Conservation (phyloP, 1,284 basidiomycete species). For the Malassezia vespertilionis region DNA sequence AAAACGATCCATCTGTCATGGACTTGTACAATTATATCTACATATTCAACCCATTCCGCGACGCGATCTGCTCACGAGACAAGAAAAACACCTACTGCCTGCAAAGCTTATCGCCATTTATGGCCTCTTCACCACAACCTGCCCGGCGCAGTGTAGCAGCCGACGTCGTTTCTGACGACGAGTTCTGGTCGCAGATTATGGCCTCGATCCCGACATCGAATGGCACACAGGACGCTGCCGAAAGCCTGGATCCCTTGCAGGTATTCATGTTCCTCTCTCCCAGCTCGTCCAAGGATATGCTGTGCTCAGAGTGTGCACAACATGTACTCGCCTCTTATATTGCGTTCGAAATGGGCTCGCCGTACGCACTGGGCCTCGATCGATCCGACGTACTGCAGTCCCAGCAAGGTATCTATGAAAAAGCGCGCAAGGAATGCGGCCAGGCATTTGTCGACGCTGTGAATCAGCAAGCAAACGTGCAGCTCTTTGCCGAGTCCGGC, state of each 20-base stretch:
- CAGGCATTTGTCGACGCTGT: constrained; percentile 15
- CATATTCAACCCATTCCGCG: constrained; percentile 17
- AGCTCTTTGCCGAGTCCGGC: constrained; percentile 5
- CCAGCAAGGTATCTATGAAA: constrained; percentile 20
- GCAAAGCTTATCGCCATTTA: not conserved
- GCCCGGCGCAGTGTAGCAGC: not conserved
- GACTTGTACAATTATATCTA: constrained; percentile 17
- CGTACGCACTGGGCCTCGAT: constrained; percentile 24
- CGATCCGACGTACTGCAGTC: constrained; percentile 18
- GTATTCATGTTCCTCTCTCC: constrained; percentile 27
- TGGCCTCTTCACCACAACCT: not conserved
- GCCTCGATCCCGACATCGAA: not conserved
- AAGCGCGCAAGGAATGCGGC: constrained; percentile 18
- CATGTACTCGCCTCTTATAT: constrained; percentile 26
- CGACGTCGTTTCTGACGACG: constrained; percentile 6
- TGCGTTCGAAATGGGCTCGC: constrained; percentile 23
- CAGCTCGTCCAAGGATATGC: constrained; percentile 6
- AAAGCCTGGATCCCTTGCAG: constrained; percentile 1
- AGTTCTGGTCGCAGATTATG: constrained; percentile 6
- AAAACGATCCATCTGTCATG: not conserved
- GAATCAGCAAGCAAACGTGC: constrained; percentile 6
- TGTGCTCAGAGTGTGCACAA: constrained; percentile 22
- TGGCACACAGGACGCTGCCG: not conserved
- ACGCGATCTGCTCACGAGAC: constrained; percentile 14
- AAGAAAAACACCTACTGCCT: constrained; percentile 5